Base-by-base conservation (phyloP, 495 filamentous ascomycete genomes). In the Durotheca rogersii region DNA sequence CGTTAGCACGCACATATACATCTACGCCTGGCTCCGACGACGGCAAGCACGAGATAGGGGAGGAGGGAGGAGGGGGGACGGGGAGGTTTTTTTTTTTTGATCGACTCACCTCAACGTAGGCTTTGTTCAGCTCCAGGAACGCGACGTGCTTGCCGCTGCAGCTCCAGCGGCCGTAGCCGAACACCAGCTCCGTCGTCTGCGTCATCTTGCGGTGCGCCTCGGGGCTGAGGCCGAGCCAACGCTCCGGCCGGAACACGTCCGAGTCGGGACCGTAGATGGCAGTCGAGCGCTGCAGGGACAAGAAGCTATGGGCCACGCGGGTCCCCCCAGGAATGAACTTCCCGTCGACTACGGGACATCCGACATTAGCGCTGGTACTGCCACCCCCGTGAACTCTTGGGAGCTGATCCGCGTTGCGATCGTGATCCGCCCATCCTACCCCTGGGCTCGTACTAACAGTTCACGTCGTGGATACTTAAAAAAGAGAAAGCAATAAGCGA, bases 241-340 rank as follows among this genome's bases (percentile, higher is more conserved):
- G 68, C 47, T 78, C 78, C 0, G 80, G 79, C 1, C 72, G 62
- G 41, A 77, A 83, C 7, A 62, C 16, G 27, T 76, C 53, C 0
- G 63, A 65, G 48, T 79, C 71, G 9, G 64, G 43, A 0, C 79
- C 80, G 41, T 67, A 82, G 4, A 80, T 52, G 6, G 58, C 53
- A 12, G 54, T 48, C 19, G 68, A 56, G 5, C 65, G 60, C 7
- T 67, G 41, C 1, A 67, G 37, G 12, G 55, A 47, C 33, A 55
- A 64, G 15, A 59, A 38, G 15, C 37, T 53, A 17, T 53, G 47
- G 7, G 64, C 74, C 15, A 86, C 72, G 50, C 80, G 77, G 1
- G 78, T 82, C 9, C 81, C 81, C 10, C 71, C 72, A 0, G 82
- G 82, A 1, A 77, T 73, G 44, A 73, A 79, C n/a, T 73, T 68